These are phyloP conservation scores for Hygrocybe punicea DNA, from an alignment of 768 basidiomycete genomes.

Conservation along the genomic window DNA sequence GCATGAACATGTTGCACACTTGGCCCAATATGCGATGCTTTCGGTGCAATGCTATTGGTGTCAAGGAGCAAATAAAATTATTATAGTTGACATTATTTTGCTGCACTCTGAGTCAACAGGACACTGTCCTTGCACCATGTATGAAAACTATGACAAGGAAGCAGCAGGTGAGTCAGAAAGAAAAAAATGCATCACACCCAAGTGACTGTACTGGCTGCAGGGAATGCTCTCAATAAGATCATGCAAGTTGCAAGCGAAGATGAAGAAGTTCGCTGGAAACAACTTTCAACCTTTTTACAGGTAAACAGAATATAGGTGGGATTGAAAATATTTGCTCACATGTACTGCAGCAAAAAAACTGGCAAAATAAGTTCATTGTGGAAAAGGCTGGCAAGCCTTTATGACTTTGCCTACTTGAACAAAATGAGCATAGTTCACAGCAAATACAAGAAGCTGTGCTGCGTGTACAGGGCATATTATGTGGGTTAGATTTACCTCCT, in stretches of 20 bases:
- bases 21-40: too few species aligned
- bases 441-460: neutral
- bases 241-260: neutral
- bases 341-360: neutral
- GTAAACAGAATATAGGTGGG: neutral
- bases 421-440: neutral
- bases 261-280: neutral
- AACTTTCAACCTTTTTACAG: neutral
- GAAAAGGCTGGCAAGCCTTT: neutral
- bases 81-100: too few species aligned
- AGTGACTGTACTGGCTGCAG: too few species aligned
- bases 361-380: neutral
- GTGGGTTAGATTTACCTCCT: neutral
- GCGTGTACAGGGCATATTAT: neutral
- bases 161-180: neutral
- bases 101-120: too few species aligned
- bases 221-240: too few species aligned
- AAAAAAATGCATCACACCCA: neutral
- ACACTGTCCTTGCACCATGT: too few species aligned
- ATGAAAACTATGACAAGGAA: neutral
- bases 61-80: too few species aligned
- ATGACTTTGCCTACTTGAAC: neutral
- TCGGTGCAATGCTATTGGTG: too few species aligned
- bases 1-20: too few species aligned
- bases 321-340: neutral